Evolutionary conservation across 2,329 filamentous ascomycete species (phyloP).

Genomic region (Emergomyces africanus): DNA sequence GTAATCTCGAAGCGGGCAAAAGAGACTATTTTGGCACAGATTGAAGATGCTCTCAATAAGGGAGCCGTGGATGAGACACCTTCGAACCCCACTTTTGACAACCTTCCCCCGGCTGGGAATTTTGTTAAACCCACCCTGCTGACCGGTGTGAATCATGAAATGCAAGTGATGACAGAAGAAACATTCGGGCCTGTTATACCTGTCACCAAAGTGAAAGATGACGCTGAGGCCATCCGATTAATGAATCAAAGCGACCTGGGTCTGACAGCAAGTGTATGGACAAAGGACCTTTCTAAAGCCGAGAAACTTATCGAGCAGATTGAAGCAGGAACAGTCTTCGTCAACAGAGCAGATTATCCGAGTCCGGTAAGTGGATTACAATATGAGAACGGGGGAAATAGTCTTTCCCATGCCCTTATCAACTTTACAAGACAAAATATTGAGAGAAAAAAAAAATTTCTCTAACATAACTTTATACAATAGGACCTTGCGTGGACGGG

Average conservation of each 20-base stretch:
- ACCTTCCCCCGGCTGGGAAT: constrained; percentile 65
- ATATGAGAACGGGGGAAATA: neutral
- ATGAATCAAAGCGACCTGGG: constrained; percentile 97
- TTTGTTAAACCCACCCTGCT: constrained; percentile 80
- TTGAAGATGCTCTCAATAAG: constrained; percentile 69
- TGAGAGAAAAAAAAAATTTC: neutral
- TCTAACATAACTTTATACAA: constrained; percentile 13
- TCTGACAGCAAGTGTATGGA: constrained; percentile 95
- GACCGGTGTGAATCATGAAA: constrained; percentile 63
- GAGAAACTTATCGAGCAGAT: constrained; percentile 66
- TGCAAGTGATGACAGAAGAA: constrained; percentile 85
- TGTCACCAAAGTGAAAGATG: constrained; percentile 70
- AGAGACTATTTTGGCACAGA: constrained; percentile 61
- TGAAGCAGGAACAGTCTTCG: constrained; percentile 90
- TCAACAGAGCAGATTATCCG: constrained; percentile 87
- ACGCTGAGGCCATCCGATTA: constrained; percentile 65
- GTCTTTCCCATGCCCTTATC: constrained; percentile 2
- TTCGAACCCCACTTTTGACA: constrained; percentile 62
- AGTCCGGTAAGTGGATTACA: constrained; percentile 56
- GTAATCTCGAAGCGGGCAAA: constrained; percentile 74
- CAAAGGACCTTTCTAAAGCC: constrained; percentile 65
- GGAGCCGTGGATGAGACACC: constrained; percentile 79
- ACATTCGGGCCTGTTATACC: constrained; percentile 91
- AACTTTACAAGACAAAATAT: neutral
- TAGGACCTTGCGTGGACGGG: constrained; percentile 93